Conservation (phyloP, 352 stramenopile species). For the Phytophthora foliorum region DNA sequence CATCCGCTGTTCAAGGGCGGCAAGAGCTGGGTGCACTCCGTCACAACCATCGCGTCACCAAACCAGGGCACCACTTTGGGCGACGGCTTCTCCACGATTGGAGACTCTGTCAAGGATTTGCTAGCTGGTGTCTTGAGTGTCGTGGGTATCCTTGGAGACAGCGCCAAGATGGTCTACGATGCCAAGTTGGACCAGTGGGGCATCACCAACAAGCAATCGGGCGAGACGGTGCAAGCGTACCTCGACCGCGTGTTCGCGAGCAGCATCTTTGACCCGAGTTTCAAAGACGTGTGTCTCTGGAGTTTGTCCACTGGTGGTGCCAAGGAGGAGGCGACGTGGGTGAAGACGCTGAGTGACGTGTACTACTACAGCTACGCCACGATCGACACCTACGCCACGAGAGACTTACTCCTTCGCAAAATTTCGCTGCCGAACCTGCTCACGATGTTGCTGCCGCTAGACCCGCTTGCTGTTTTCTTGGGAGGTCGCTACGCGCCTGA, state of each 20-base stretch:
- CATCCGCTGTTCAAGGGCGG: constrained; percentile 63
- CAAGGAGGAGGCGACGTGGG: constrained; percentile 61
- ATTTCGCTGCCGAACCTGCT: constrained; percentile 56
- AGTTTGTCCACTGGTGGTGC: constrained; percentile 58
- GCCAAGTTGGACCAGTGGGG: constrained; percentile 65
- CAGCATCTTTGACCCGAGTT: constrained; percentile 47
- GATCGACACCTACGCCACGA: constrained; percentile 46
- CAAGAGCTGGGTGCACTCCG: constrained; percentile 73
- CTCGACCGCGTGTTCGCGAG: constrained; percentile 53
- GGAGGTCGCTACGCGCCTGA: constrained; percentile 46
- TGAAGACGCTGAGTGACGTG: constrained; percentile 58
- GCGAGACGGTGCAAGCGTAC: constrained; percentile 46
- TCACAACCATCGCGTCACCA: constrained; percentile 70
- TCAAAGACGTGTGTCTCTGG: constrained; percentile 57
- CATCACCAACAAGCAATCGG: constrained; percentile 34
- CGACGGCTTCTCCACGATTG: constrained; percentile 52
- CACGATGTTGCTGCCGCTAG: constrained; percentile 56
- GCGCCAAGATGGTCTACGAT: constrained; percentile 48
- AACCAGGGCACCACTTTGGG: constrained; percentile 71
- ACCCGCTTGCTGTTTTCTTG: constrained; percentile 47
- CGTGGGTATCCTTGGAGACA: constrained; percentile 37
- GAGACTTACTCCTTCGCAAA: constrained; percentile 45
- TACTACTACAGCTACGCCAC: constrained; percentile 73
- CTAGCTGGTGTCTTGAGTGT: constrained; percentile 39
- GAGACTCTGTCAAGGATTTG: constrained; percentile 47